These are phyloP conservation scores for Mucor irregularis DNA, from an alignment of 371 early-diverging fungal species.

Conservation along the genomic window DNA sequence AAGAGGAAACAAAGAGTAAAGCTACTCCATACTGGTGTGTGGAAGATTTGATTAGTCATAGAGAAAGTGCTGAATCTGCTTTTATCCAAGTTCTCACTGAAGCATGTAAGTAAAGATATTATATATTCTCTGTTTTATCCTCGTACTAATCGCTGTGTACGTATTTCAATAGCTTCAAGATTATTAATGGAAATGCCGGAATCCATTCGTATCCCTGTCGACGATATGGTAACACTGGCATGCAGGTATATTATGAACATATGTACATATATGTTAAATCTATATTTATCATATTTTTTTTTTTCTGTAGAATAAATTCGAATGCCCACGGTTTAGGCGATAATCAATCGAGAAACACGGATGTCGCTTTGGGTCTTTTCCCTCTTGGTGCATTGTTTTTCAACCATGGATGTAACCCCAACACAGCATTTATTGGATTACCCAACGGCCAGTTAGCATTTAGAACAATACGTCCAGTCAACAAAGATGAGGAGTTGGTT, in stretches of 20 bases:
- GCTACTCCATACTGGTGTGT: slow-evolving; percentile 53
- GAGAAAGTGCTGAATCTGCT: slow-evolving; percentile 51
- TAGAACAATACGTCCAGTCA: slow-evolving; percentile 59
- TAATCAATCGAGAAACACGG: slow-evolving; percentile 51
- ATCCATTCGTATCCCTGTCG: slow-evolving; percentile 38
- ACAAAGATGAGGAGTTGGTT: slow-evolving; percentile 57
- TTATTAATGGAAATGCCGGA: slow-evolving; percentile 52
- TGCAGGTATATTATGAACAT: slow-evolving; percentile 47
- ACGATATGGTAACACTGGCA: slow-evolving; percentile 58
- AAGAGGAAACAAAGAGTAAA: background rate
- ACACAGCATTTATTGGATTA: slow-evolving; percentile 60
- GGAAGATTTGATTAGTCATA: slow-evolving; percentile 63
- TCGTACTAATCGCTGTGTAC: background rate
- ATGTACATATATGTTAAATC: background rate
- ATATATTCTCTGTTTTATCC: background rate
- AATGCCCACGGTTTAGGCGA: slow-evolving; percentile 62
- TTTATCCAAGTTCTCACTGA: slow-evolving; percentile 51
- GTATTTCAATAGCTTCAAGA: slow-evolving; percentile 22
- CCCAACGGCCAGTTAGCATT: slow-evolving; percentile 54
- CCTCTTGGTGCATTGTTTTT: slow-evolving; percentile 65
- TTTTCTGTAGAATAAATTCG: slow-evolving; percentile 48
- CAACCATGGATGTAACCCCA: slow-evolving; percentile 71
- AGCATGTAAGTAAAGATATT: slow-evolving; percentile 41
- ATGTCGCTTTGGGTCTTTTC: slow-evolving; percentile 64
- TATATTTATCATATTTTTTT: background rate